These are phyloP conservation scores for Hamigera avellanea DNA, from an alignment of 495 filamentous ascomycete species.

Conservation along the genomic window DNA sequence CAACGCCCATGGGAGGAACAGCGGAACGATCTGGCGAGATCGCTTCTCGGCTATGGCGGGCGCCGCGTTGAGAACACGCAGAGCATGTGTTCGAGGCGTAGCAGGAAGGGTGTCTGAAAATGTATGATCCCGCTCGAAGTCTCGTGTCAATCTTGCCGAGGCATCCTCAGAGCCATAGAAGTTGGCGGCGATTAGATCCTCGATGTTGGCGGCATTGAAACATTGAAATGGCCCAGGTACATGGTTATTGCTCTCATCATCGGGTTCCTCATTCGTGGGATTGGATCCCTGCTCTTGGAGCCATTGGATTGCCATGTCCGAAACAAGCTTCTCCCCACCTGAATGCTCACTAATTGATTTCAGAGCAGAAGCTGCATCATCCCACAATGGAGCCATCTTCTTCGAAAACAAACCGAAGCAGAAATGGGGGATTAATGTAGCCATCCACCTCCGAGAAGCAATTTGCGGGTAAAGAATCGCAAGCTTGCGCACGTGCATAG, in stretches of 20 bases:
- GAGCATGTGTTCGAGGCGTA: conserved; percentile 58
- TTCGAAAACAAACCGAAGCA: conserved; percentile 85
- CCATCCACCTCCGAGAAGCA: conserved; percentile 48
- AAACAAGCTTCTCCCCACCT: conserved; percentile 60
- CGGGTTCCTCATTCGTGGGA: conserved; percentile 10
- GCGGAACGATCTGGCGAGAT: conserved; percentile 72
- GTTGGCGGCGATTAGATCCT: conserved; percentile 26
- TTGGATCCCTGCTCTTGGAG: conserved; percentile 45
- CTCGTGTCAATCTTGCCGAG: conserved; percentile 12
- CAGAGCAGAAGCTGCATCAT: conserved; percentile 64
- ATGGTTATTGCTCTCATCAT: conserved; percentile 19
- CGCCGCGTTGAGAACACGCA: conserved; percentile 62
- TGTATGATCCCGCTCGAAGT: conserved; percentile 24
- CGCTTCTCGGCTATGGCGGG: conserved; percentile 74
- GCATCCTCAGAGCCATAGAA: conserved; percentile 14
- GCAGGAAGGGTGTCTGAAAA: conserved; percentile 22
- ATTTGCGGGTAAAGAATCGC: conserved; percentile 45
- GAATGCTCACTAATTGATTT: conserved; percentile 61
- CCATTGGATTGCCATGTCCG: conserved; percentile 69
- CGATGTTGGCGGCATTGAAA: conserved; percentile 53
- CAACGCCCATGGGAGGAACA: conserved; percentile 67
- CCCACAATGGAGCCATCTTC: conserved; percentile 71
- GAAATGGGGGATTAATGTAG: conserved; percentile 62
- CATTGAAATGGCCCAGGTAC: conserved; percentile 60
- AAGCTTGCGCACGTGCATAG: conserved; percentile 78